Conservation (phyloP, 2,329 filamentous ascomycete species). For the Alternaria metachromatica region DNA sequence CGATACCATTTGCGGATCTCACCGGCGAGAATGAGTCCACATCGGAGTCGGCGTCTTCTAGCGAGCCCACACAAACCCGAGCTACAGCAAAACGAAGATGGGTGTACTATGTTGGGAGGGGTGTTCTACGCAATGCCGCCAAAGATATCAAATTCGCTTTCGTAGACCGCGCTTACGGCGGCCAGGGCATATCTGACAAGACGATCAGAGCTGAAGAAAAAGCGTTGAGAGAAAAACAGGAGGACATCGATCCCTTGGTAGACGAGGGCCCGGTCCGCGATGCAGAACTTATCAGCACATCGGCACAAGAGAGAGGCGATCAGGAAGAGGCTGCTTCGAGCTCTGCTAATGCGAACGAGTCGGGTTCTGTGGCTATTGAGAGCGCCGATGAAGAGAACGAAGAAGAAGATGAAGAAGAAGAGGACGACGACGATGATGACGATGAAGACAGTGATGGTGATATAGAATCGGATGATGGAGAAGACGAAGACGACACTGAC, state of each 20-base stretch:
- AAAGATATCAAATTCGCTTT: conserved; percentile 63
- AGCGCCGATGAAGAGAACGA: conserved; percentile 24
- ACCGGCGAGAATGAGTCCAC: conserved; percentile 47
- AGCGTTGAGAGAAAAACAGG: conserved; percentile 47
- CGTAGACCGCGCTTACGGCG: conserved; percentile 68
- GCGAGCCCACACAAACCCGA: conserved; percentile 52
- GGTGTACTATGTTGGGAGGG: conserved; percentile 65
- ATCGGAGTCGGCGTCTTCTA: conserved; percentile 22
- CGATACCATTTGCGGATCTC: conserved; percentile 60
- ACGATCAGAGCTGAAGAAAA: conserved; percentile 52
- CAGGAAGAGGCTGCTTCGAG: conserved; percentile 10
- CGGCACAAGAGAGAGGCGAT: conserved; percentile 18
- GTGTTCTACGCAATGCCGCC: conserved; percentile 64
- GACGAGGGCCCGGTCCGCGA: conserved; percentile 53
- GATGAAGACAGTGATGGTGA: conserved; percentile 36
- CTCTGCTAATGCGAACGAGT: conserved; percentile 2
- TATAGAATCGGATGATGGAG: conserved; percentile 33
- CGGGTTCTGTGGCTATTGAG: background rate
- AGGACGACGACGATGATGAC: conserved; percentile 22
- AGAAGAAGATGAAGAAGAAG: conserved; percentile 42
- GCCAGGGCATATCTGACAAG: conserved; percentile 56
- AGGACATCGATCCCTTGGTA: conserved; percentile 56
- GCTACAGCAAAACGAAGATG: conserved; percentile 60
- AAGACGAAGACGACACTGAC: conserved; percentile 38
- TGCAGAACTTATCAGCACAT: conserved; percentile 31